Evolutionary conservation across 1,284 basidiomycete species (phyloP), one percentile per base, ranked within the genome.

Genomic region (Tetrapyrgos nigripes): DNA sequence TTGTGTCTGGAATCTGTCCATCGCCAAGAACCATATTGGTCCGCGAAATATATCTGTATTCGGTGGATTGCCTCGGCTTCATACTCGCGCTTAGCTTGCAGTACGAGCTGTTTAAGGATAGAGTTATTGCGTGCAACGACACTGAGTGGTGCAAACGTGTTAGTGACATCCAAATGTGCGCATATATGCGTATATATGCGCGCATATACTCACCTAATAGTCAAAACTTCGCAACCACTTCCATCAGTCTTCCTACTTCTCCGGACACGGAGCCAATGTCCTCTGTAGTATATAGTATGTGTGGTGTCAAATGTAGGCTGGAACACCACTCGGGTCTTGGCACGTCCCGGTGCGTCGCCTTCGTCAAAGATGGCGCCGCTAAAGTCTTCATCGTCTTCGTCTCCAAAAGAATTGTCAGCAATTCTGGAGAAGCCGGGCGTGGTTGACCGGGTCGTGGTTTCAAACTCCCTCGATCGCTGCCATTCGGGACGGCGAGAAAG

Each of bases 31-130:
- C 91, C 91, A 72, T 93, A 89, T n/a, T 88, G 88, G 71, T 92
- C 91, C 13, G 91, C 91, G 69, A 93, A 92, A 70, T 92, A 93
- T 35, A 93, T 92, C 71, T 93, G 89, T 63, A 93, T 91, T 47
- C 91, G 83, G 68, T 93, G 91, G 35, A 92, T 83, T 37, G 89
- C 86, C 68, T 92, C 90, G 0, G 89, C 89, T 73, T 93, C 91
- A 67, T 93, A 93, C 68, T 91, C 89, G 67, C 84, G 85, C 79
- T 93, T 93, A n/a, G 91, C 91, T 67, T 92, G 88, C n/a, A 92
- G 83, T 40, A 93, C 90, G 59, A 93, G 87, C 73, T 92, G 89
- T 74, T 93, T 93, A 66, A 93, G 82, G 66, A 93, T 88, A 45
- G 83, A 82, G 75, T 93, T 92, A 63, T 81, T 88, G 35, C 91